Evolutionary conservation across 148 eudicot genomes (phyloP), one percentile per base, ranked within the genome.

Genomic region (Chenopodium formosanum): DNA sequence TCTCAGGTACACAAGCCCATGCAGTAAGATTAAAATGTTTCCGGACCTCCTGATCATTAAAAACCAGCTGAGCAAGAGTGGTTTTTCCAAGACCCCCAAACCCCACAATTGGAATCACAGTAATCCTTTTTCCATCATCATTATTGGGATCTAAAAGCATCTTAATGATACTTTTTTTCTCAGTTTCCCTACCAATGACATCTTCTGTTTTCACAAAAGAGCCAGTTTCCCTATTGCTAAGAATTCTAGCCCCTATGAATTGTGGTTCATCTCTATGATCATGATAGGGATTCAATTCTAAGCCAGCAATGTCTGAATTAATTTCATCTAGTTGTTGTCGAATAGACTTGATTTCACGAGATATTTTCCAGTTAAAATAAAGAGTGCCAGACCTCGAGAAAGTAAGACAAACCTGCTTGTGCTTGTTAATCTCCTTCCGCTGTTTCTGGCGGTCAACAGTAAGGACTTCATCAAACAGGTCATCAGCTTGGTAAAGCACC

Each of bases 11-110:
- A 37, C 44, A 37, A 7, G 5, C 44, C 44, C 44, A 37, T 37
- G 44, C 44, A 37, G 44, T 37, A 37, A 37, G 8, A 37, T 37
- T 5, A 37, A 37, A 37, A 37, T 37, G 44, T 37, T 37, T 37
- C 4, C 40, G 7, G 5, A 37, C 40, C 40, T 7, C 40, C 40
- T 37, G 5, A 37, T 37, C 44, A 37, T 6, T 37, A 37, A 0
- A 37, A 31, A 81, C 66, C 53, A 81, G 32, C 7, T 81, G 83
- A 25, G 82, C 76, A 53, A 80, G 76, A 58, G 76, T 72, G 0
- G 82, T 80, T 71, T 80, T 72, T 4, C 82, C 76, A 6, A 70
- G 4, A 34, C 83, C 83, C 31, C 83, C 83, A 62, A 80, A 74
- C 29, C 78, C 83, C 8, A 74, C 72, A 17, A 80, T 80, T 19